Evolutionary conservation across 441 rosid species (phyloP).

Genomic region (Gossypium gossypioides): DNA sequence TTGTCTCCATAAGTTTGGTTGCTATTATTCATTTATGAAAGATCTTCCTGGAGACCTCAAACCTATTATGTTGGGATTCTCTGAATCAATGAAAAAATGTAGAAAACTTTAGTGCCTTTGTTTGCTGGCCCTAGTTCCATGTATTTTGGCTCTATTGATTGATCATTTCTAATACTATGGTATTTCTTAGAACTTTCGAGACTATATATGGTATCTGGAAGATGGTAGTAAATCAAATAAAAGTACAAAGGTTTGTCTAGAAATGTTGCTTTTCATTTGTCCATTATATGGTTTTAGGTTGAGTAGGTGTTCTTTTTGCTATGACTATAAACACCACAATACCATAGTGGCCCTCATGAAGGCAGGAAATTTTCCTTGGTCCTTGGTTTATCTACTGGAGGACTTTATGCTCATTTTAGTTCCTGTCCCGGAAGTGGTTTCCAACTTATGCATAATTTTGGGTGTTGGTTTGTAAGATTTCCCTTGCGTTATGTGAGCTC

Average conservation of each 20-base stretch:
- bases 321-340: neutral
- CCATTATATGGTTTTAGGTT: neutral
- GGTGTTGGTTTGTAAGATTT: neutral
- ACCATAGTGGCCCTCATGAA: neutral
- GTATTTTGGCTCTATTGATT: neutral
- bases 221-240: neutral
- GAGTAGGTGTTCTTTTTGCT: neutral
- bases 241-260: neutral
- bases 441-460: neutral
- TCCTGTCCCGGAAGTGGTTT: neutral
- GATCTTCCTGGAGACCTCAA: neutral
- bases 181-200: neutral
- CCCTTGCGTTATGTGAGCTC: neutral
- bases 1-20: neutral
- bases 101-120: neutral
- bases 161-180: conserved; percentile 3
- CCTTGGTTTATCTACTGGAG: neutral
- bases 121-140: neutral
- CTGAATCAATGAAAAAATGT: neutral
- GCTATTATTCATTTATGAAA: conserved; percentile 1
- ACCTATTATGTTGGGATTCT: neutral
- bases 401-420: neutral
- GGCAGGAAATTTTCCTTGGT: neutral
- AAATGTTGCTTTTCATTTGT: neutral
- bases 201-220: neutral